Percentiles rank a stretch among this genome's conserved stretches.
Evolutionary conservation across 108 stramenopile genomes (phyloP).

Genomic region (Craspedostauros australis): DNA sequence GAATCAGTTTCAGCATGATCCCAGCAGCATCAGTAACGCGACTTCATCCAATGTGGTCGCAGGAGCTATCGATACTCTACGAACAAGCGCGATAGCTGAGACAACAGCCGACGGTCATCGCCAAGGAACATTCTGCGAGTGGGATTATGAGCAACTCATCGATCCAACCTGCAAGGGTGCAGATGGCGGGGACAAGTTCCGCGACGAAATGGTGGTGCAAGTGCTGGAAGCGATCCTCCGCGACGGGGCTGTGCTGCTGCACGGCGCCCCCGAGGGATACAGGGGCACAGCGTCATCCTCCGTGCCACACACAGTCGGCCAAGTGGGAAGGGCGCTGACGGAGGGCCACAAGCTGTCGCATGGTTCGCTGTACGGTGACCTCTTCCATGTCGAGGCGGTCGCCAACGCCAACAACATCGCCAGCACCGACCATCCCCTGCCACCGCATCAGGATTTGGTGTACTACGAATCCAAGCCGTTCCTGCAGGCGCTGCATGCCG

Average conservation of each 20-base stretch:
- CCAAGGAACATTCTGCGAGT: constrained; percentile 20
- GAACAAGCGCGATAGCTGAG: constrained; percentile 15
- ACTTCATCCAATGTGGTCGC: not conserved
- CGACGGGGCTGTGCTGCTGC: constrained; percentile 58
- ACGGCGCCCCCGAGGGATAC: constrained; percentile 27
- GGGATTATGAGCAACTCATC: constrained; percentile 37
- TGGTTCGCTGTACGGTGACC: constrained; percentile 71
- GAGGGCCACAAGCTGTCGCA: constrained; percentile 67
- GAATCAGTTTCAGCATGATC: constrained; percentile 14
- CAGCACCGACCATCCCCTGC: constrained; percentile 49
- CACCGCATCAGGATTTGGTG: constrained; percentile 76
- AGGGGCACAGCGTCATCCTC: not conserved
- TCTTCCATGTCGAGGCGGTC: constrained; percentile 57
- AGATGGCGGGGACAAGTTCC: too few species aligned
- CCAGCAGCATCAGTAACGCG: constrained; percentile 8
- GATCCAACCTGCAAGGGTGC: too few species aligned
- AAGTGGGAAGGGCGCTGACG: constrained; percentile 43
- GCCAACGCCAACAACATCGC: constrained; percentile 62
- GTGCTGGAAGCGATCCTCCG: constrained; percentile 36
- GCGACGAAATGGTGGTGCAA: constrained; percentile 17
- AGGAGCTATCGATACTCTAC: not conserved
- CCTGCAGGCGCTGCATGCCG: constrained; percentile 70
- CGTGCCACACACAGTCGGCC: constrained; percentile 32
- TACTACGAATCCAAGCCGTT: constrained; percentile 80
- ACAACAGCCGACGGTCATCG: constrained; percentile 2